These are phyloP conservation scores for Agastache rugosa DNA, from an alignment of 257 asterid species.

Conservation along the genomic window DNA sequence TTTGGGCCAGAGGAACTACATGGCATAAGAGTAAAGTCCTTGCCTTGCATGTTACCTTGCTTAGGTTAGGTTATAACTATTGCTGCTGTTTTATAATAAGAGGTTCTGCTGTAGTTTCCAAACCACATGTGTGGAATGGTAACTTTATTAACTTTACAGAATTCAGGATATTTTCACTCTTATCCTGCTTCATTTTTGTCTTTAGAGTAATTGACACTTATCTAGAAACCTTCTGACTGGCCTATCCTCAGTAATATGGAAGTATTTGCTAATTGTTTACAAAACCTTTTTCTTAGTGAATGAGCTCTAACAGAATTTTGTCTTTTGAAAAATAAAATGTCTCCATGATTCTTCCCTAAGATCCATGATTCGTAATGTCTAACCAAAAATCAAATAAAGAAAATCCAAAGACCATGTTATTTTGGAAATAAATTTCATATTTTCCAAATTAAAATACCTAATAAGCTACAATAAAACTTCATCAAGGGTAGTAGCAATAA, in stretches of 20 bases:
- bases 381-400: too few relatives aligned
- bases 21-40: slow-evolving; percentile 16
- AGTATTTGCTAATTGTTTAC: slow-evolving; percentile 11
- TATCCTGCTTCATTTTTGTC: not conserved
- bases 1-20: slow-evolving; percentile 19
- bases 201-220: not conserved
- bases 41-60: slow-evolving; percentile 26
- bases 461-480: too few relatives aligned
- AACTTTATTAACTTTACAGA: slow-evolving; percentile 20
- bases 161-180: not conserved
- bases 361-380: too few relatives aligned
- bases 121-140: not conserved
- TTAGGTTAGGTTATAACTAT: slow-evolving; percentile 23
- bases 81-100: slow-evolving; percentile 9
- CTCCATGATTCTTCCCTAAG: too few relatives aligned
- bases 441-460: too few relatives aligned
- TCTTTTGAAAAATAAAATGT: too few relatives aligned
- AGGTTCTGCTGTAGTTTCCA: slow-evolving; percentile 3
- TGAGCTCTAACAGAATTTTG: too few relatives aligned
- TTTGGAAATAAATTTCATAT: too few relatives aligned
- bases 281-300: not conserved
- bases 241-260: not conserved
- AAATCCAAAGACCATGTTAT: too few relatives aligned
- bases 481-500: too few relatives aligned
- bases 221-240: not conserved